Base-by-base conservation (phyloP, 345 rosid genomes). In the Sapria himalayana region DNA sequence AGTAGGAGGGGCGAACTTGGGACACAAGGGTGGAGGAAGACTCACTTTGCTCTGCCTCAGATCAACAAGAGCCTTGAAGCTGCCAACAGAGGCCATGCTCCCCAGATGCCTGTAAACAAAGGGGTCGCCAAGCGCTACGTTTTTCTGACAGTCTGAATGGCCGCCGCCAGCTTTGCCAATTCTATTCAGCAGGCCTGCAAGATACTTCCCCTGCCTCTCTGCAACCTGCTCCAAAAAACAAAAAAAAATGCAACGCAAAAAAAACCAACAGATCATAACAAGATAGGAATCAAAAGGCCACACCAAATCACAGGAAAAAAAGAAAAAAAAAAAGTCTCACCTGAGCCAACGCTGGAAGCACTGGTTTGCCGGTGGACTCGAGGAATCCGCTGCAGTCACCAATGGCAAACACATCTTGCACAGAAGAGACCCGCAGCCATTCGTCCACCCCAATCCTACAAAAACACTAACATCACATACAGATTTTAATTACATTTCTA, bases 311-410 rank as follows among this genome's bases (percentile, higher is more conserved):
- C 19, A 25, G 13, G 3, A 19, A 4, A 25, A 37, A 41, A 7
- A 17, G 17, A 40, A 42, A 19, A 34, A 39, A 32, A 22, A 14
- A 37, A 49, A 7, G 19, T 1, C 46, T 55, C 33, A 73, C 94
- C 74, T 82, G 94, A 7, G 98, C 98, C 51, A 89, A 61, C 55
- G 97, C 94, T 16, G 98, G 98, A 50, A 89, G 98, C 12, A 73
- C 79, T 0, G 70, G 74, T 62, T 61, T 82, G 35, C 91, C 91
- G 4, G 91, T 82, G 55, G 56, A 63, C 43, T 82, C 98, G 4
- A 82, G 68, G 69, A 76, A 82, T 38, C 93, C 98, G 41, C 94
- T 70, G 69, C 94, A 89, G 63, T 89, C 98, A 38, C 94, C 98
- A 48, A 82, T 72, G 11, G 98, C 70, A 48, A 79, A 82, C 47